Evolutionary conservation across 2,329 filamentous ascomycete genomes (phyloP).

Genomic region (Aspergillus viridinutans): DNA sequence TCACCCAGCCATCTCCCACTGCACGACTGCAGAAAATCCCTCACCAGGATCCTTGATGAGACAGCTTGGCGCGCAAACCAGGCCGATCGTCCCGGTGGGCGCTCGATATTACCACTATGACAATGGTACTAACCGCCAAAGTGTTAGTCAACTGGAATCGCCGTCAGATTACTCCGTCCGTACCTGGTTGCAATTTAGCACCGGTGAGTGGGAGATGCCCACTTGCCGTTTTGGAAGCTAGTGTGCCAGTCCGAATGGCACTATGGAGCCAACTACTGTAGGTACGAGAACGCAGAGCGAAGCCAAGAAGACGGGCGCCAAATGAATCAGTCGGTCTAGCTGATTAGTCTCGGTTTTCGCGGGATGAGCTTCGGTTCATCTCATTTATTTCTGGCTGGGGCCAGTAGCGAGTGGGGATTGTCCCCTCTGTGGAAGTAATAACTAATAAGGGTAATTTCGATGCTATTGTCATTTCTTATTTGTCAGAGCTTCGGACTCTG

Average conservation of each 20-base stretch:
- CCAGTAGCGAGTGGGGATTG: conserved; percentile 3
- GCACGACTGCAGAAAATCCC: conserved; percentile 25
- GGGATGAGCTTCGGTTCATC: background rate
- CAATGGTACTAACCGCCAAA: background rate
- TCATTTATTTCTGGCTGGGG: background rate
- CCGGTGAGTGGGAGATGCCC: conserved; percentile 8
- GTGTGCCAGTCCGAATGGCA: conserved; percentile 4
- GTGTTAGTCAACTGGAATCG: background rate
- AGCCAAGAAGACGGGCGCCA: conserved; percentile 1
- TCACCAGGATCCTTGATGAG: conserved; percentile 30
- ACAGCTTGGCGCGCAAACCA: conserved; percentile 24
- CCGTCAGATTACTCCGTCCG: background rate
- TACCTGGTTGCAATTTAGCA: conserved; percentile 6
- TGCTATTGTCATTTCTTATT: background rate
- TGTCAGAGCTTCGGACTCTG: too few species aligned
- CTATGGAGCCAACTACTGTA: conserved; percentile 27
- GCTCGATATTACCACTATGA: background rate
- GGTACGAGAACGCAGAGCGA: conserved; percentile 27
- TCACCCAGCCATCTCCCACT: background rate
- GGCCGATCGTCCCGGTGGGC: conserved; percentile 30
- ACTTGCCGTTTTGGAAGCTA: conserved; percentile 17
- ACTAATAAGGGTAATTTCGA: conserved; percentile 7
- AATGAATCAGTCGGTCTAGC: background rate
- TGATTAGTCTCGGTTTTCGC: background rate
- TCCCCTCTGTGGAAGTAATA: conserved; percentile 9